phyloP scores from a whole-genome alignment of 2,329 filamentous ascomycete species.

The Penicillium sclerotigenum region DNA sequence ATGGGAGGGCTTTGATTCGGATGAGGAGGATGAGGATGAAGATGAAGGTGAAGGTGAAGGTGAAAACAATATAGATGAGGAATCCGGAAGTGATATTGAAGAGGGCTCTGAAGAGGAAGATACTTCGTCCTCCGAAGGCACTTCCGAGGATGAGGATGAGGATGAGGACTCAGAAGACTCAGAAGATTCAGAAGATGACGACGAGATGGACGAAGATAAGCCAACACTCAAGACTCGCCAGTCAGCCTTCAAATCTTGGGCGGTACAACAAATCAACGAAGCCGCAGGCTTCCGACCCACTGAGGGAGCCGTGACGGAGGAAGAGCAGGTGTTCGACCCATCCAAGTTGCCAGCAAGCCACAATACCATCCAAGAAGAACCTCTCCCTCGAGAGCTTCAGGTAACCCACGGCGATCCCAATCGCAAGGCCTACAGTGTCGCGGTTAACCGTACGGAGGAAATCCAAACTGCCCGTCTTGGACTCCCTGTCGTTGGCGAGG shows the following conservation, averaged over 20 bases:
- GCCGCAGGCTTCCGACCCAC: conserved; percentile 67
- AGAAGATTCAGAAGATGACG: conserved; percentile 22
- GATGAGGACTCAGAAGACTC: conserved; percentile 22
- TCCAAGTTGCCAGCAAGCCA: conserved; percentile 36
- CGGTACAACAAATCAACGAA: conserved; percentile 78
- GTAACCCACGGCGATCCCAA: conserved; percentile 44
- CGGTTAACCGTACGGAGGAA: conserved; percentile 65
- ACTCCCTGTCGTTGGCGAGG: conserved; percentile 87
- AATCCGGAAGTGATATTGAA: conserved; percentile 25
- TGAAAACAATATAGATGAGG: conserved; percentile 19
- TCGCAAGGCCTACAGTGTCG: conserved; percentile 73
- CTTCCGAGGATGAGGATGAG: conserved; percentile 13
- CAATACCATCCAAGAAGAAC: conserved; percentile 39
- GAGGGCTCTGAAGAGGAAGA: conserved; percentile 30
- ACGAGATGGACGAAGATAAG: conserved; percentile 17
- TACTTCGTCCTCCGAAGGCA: conserved; percentile 12
- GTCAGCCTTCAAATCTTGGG: conserved; percentile 91
- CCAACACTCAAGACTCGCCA: conserved; percentile 35
- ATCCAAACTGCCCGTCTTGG: conserved; percentile 76
- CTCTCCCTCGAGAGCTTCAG: conserved; percentile 40
- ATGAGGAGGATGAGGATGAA: conserved; percentile 39
- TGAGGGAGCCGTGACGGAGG: conserved; percentile 29
- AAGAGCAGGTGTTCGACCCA: conserved; percentile 33
- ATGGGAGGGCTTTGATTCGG: conserved; percentile 47
- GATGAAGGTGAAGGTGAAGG: conserved; percentile 30